A percentile compares a stretch with the other conserved stretches of the same genome.
Evolutionary conservation across 1,284 basidiomycete species (phyloP).

Genomic region (Leccinum proximum): DNA sequence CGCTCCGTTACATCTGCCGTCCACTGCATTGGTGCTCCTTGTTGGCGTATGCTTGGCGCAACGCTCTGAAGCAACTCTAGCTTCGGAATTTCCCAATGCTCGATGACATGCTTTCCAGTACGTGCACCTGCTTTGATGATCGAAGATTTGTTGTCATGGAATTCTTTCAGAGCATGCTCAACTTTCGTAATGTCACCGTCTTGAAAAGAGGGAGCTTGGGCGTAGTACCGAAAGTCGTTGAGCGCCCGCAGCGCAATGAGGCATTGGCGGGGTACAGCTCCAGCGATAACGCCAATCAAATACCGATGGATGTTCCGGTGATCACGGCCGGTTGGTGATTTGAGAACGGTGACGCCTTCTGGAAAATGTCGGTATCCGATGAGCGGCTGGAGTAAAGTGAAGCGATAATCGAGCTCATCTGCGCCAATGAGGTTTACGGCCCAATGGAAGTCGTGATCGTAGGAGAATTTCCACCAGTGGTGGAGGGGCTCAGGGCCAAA

Average conservation of each 20-base stretch:
- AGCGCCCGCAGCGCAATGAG: background rate
- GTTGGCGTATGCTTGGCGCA: background rate
- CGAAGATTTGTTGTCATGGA: background rate
- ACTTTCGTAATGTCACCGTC: background rate
- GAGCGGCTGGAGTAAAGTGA: background rate
- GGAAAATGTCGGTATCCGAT: background rate
- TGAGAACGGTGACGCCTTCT: background rate
- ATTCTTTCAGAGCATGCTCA: background rate
- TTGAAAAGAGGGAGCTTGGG: background rate
- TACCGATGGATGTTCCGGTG: background rate
- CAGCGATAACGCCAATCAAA: background rate
- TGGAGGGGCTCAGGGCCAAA: no score
- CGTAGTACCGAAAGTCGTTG: background rate
- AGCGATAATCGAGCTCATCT: background rate
- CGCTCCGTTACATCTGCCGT: background rate
- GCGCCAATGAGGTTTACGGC: background rate
- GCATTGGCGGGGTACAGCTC: background rate
- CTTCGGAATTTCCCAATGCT: background rate
- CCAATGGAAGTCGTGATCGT: background rate
- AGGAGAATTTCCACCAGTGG: no score
- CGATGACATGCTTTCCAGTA: no score
- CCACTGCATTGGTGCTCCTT: background rate
- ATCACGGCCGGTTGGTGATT: background rate
- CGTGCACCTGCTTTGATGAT: background rate
- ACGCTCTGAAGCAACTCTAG: background rate